Percentiles rank a stretch among this genome's conserved stretches.
These are phyloP conservation scores for Fremontodendron californicum DNA, from an alignment of 345 rosid genomes.

Conservation along the genomic window DNA sequence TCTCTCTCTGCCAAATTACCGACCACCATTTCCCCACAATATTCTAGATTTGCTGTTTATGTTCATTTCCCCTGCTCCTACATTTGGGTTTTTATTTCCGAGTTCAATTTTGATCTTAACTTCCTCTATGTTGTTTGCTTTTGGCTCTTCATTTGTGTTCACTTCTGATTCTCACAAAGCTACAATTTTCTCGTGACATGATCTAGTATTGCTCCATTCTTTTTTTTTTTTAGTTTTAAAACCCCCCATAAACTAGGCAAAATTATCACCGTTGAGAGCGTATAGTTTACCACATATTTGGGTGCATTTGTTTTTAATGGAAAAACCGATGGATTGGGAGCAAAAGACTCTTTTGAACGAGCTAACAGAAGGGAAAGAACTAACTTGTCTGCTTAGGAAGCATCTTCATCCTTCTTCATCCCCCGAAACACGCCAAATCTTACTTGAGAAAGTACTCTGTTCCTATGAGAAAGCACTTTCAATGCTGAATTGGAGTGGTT, in stretches of 20 bases:
- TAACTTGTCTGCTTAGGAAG: constrained; percentile 42
- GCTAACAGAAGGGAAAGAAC: constrained; percentile 53
- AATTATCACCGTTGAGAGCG: not conserved
- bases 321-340: constrained; percentile 25
- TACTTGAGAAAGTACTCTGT: constrained; percentile 48
- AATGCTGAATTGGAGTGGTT: constrained; percentile 36
- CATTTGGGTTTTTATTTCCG: not conserved
- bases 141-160: not conserved
- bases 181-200: not conserved
- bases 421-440: constrained; percentile 30
- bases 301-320: not conserved
- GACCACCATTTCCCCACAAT: not conserved
- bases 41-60: not conserved
- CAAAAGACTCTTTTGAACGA: constrained; percentile 43
- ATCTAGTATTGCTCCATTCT: constrained; percentile 5
- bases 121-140: not conserved
- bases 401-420: constrained; percentile 48
- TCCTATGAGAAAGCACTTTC: constrained; percentile 66
- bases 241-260: not conserved
- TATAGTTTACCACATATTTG: not conserved
- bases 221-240: not conserved
- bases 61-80: not conserved
- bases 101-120: not conserved
- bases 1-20: not conserved
- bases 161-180: too few relatives aligned